These are phyloP conservation scores for Gnomoniopsis smithogilvyi DNA, from an alignment of 2,329 filamentous ascomycete species.

Conservation along the genomic window DNA sequence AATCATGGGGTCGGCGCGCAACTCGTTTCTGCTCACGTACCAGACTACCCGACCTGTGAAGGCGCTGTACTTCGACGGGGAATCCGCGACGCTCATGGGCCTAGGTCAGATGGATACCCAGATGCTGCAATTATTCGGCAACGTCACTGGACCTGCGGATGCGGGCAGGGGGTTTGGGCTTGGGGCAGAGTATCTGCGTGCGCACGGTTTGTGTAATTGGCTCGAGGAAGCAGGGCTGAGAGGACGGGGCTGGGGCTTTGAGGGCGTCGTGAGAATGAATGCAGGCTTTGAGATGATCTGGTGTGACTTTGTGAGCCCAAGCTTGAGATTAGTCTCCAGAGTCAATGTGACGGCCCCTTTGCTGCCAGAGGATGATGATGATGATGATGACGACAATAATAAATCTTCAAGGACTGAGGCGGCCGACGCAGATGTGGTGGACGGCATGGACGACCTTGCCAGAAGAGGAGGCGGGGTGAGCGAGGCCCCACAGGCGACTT, in stretches of 20 bases:
- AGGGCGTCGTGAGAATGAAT: slow-evolving; percentile 50
- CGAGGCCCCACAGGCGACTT: slow-evolving; percentile 16
- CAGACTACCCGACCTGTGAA: slow-evolving; percentile 39
- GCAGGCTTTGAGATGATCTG: slow-evolving; percentile 51
- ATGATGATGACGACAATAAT: slow-evolving; percentile 5
- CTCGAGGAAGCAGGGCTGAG: slow-evolving; percentile 36
- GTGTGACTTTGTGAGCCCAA: slow-evolving; percentile 45
- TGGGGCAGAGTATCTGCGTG: slow-evolving; percentile 44
- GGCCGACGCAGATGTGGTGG: background rate
- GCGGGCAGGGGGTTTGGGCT: slow-evolving; percentile 30
- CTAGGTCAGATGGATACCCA: slow-evolving; percentile 44
- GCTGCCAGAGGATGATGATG: slow-evolving; percentile 21
- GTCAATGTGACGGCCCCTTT: slow-evolving; percentile 45
- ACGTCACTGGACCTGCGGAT: slow-evolving; percentile 33
- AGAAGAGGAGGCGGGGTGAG: background rate
- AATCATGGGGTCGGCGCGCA: slow-evolving; percentile 43
- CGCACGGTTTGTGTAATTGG: slow-evolving; percentile 45
- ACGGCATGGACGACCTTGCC: background rate
- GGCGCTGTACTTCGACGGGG: slow-evolving; percentile 49
- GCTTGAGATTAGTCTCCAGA: slow-evolving; percentile 38
- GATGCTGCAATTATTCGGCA: slow-evolving; percentile 48
- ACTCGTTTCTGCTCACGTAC: slow-evolving; percentile 46
- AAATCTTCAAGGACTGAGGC: too few species aligned
- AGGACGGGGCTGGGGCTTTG: slow-evolving; percentile 44
- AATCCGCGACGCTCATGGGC: slow-evolving; percentile 45